Conservation (phyloP, 139 green algal species). For the Pleodorina starrii region DNA sequence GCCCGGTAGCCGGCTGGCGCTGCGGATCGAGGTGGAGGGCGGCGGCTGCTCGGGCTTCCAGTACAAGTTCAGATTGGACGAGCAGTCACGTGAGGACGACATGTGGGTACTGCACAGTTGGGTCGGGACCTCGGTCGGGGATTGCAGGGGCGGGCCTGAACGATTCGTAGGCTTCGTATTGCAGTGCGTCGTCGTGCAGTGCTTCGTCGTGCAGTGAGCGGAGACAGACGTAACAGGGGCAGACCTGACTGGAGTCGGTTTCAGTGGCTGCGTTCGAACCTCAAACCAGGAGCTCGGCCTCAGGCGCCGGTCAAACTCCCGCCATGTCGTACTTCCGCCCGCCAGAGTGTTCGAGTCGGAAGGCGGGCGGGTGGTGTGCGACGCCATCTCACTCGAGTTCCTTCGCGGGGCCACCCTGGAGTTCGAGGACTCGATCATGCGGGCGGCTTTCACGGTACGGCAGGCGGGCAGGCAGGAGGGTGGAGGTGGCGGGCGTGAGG, state of each 20-base stretch:
- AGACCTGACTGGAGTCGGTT: too few species aligned
- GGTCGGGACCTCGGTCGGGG: too few species aligned
- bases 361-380: conserved; percentile 85
- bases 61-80: conserved; percentile 91
- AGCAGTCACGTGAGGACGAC: conserved; percentile 61
- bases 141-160: too few species aligned
- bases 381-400: conserved; percentile 90
- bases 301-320: too few species aligned
- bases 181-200: too few species aligned
- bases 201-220: too few species aligned
- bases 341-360: conserved; percentile 81
- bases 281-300: too few species aligned
- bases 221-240: too few species aligned
- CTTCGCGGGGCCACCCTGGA: conserved; percentile 89
- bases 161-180: too few species aligned
- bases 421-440: conserved; percentile 91
- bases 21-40: conserved; percentile 91
- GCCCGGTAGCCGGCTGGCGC: conserved; percentile 41
- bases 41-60: conserved; percentile 96
- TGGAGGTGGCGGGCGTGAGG: background rate
- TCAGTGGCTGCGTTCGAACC: too few species aligned
- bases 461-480: too few species aligned
- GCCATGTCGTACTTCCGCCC: too few species aligned
- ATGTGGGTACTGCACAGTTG: conserved; percentile 54
- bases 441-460: conserved; percentile 85